Conservation (phyloP, 345 rosid species). For the Gossypium rotundifolium region DNA sequence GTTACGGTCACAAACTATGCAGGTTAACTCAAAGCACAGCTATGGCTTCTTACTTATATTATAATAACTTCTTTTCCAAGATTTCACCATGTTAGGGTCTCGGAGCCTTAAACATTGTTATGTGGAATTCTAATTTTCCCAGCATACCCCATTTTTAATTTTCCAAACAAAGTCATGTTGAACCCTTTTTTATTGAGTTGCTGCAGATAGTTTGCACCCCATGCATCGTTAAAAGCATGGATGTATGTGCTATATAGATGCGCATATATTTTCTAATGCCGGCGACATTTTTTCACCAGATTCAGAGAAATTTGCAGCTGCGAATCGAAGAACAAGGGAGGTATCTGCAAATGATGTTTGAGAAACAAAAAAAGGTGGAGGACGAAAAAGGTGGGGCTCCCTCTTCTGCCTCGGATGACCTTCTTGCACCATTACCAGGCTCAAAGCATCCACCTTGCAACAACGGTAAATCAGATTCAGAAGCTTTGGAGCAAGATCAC, state of each 20-base stretch:
- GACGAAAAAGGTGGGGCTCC: constrained; percentile 22
- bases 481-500: constrained; percentile 12
- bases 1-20: background rate
- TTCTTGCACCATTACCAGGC: constrained; percentile 18
- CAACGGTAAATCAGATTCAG: constrained; percentile 21
- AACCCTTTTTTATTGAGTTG: background rate
- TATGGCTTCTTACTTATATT: background rate
- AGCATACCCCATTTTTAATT: background rate
- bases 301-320: constrained; percentile 74
- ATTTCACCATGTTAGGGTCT: background rate
- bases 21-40: background rate
- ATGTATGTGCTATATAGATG: background rate
- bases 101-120: background rate
- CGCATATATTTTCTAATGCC: background rate
- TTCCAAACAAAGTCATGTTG: background rate
- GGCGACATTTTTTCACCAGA: constrained; percentile 30
- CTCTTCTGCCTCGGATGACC: constrained; percentile 26
- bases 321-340: constrained; percentile 80
- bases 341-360: constrained; percentile 58
- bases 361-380: constrained; percentile 53
- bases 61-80: background rate
- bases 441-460: constrained; percentile 11
- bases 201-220: background rate
- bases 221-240: background rate
- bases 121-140: background rate